These are phyloP conservation scores for Fusarium sp. DNA, from an alignment of 2,329 filamentous ascomycete species.

Conservation along the genomic window DNA sequence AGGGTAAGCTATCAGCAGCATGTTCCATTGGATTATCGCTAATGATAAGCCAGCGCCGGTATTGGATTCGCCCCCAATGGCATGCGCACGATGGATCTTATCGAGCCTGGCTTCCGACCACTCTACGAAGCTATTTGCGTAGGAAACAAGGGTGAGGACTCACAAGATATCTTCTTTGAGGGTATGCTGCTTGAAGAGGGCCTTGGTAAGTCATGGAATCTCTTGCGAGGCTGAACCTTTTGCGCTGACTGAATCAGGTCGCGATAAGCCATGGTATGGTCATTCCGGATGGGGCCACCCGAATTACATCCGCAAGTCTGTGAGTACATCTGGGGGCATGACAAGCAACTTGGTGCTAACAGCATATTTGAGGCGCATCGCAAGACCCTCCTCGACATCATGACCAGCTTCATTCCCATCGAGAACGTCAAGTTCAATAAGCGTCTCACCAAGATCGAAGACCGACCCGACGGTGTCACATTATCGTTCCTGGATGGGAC, in stretches of 20 bases:
- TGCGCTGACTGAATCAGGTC: background rate
- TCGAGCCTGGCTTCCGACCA: background rate
- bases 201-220: background rate
- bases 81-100: background rate
- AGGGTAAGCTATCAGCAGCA: background rate
- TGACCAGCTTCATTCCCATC: background rate
- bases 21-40: rapidly evolving
- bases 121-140: background rate
- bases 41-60: background rate
- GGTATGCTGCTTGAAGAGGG: background rate
- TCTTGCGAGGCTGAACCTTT: background rate
- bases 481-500: background rate
- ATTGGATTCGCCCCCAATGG: background rate
- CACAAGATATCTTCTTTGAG: background rate
- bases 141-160: background rate
- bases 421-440: background rate
- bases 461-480: background rate
- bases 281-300: background rate
- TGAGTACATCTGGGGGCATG: rapidly evolving
- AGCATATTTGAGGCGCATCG: background rate
- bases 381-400: background rate
- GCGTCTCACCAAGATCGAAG: background rate
- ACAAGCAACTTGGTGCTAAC: background rate
- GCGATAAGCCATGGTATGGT: background rate
- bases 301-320: background rate